Base-by-base conservation (phyloP, 176 grass and related monocot species). In the Eleusine indica region DNA sequence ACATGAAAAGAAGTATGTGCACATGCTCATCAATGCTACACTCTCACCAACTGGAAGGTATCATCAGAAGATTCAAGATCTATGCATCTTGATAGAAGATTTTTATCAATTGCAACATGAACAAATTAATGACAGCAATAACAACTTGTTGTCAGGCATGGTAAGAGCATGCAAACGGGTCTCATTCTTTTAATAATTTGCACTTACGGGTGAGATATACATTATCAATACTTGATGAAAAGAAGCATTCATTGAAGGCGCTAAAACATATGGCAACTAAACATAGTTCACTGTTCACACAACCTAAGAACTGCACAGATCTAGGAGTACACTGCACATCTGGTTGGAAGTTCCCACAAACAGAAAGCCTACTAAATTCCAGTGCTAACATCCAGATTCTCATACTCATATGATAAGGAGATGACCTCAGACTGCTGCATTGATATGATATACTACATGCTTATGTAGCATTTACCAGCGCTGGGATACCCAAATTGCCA, bases 111-210 rank as follows among this genome's bases (percentile, higher is more conserved):
- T 21, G 9, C 35, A 70, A 25, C 14, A 80, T 63, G 51, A 21
- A 22, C 12, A 53, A 80, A 80, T 3, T 61, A 80, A 84, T 62
- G 42, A 7, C 12, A 22, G 7, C 7, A 42, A 25, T 21, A 37
- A 66, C 9, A 51, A n/a, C 68, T 9, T 67, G 38, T 78, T 77
- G 57, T 79, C 73, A 71, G 51, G 66, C 32, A 41, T 77, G 21
- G 16, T 48, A 14, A 66, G 46, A 66, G 15, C 42, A 72, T 38
- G 28, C 41, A 82, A 85, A 57, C n/a, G 1, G 54, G 14, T 44
- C 3, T 15, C 54, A 67, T 49, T 35, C 53, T 48, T 66, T 25
- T 48, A 60, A 77, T 7, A 75, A 29, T 9, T 47, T 3, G 9
- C 1, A 1, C 14, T 74, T 71, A 22, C 11, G 68, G 1, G 15